Conservation (phyloP, 441 rosid species). For the Brassica hybrid region DNA sequence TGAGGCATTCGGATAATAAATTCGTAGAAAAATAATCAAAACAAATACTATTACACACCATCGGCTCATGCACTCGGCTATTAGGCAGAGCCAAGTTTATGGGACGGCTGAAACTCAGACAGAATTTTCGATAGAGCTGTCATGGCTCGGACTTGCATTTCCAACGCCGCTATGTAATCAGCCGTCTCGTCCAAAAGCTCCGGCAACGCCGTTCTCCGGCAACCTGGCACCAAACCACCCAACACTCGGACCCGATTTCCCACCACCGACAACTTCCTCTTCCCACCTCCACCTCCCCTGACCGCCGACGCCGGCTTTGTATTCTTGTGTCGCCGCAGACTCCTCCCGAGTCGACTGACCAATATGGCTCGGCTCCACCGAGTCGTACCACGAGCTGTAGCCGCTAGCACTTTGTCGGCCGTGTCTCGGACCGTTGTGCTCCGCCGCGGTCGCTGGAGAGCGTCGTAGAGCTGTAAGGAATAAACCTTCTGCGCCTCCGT, state of each 20-base stretch:
- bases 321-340: slow-evolving; percentile 61
- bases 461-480: slow-evolving; percentile 78
- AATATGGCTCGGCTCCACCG: slow-evolving; percentile 96
- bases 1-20: slow-evolving; percentile 20
- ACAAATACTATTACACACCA: slow-evolving; percentile 31
- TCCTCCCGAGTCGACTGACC: slow-evolving; percentile 65
- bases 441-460: slow-evolving; percentile 60
- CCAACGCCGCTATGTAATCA: slow-evolving; percentile 91
- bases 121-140: slow-evolving; percentile 58
- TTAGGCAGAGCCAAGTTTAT: slow-evolving; percentile 30
- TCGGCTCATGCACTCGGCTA: slow-evolving; percentile 27
- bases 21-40: slow-evolving; percentile 11
- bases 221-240: slow-evolving; percentile 92
- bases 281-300: slow-evolving; percentile 51
- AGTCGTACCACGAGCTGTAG: slow-evolving; percentile 79
- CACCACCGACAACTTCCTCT: slow-evolving; percentile 60
- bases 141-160: slow-evolving; percentile 98
- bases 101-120: no score
- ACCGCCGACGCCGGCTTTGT: slow-evolving; percentile 42
- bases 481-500: slow-evolving; percentile 68
- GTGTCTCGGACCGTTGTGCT: slow-evolving; percentile 63
- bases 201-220: slow-evolving; percentile 83
- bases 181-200: slow-evolving; percentile 89
- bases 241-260: slow-evolving; percentile 71
- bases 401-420: slow-evolving; percentile 80